Evolutionary conservation across 345 rosid genomes (phyloP), one percentile per base, ranked within the genome.

Genomic region (Rhodamnia argentea): DNA sequence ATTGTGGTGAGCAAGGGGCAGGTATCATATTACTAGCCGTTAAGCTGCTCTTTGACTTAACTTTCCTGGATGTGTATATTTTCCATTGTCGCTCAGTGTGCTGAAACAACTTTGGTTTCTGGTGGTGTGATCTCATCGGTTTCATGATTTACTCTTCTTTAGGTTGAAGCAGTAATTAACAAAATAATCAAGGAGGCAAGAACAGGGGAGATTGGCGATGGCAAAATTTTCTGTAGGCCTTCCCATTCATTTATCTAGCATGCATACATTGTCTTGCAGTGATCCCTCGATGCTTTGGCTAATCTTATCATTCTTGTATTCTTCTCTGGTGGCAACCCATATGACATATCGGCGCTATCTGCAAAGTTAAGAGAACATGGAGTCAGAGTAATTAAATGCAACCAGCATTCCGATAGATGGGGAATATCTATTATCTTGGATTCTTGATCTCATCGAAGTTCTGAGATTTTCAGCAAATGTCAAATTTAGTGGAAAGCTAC

Each of bases 141-240:
- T 62, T 40, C 55, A 44, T 70, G 32, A 40, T 74, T 84, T 58
- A 51, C 52, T 83, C 87, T 86, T 81, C 84, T 85, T 55, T 82
- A 96, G 99, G 97, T 95, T 83, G 97, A 96, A 90, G 94, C 89
- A n/a, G 98, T 95, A 60, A 91, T 94, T 88, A 91, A 87, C 75
- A 93, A 93, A 76, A 93, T 96, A 82, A 91, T 94, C 40, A 94
- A 92, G 87, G 95, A 92, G 90, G 94, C 96, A 70, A 92, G 95
- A 86, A 95, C 96, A 0, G 98, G 98, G 87, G 98, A 96, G 92
- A 94, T 95, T 86, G 99, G 99, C 40, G 98, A 95, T 58, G 96
- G 97, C 88, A 96, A 96, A 89, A 95, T 96, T 86, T 96, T 96
- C 86, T 86, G 99, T 94, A 92, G 86, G 89, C 22, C 56, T 85